Evolutionary conservation across 164 flowering plant genomes (phyloP).

Genomic region (Tinospora cordifolia): DNA sequence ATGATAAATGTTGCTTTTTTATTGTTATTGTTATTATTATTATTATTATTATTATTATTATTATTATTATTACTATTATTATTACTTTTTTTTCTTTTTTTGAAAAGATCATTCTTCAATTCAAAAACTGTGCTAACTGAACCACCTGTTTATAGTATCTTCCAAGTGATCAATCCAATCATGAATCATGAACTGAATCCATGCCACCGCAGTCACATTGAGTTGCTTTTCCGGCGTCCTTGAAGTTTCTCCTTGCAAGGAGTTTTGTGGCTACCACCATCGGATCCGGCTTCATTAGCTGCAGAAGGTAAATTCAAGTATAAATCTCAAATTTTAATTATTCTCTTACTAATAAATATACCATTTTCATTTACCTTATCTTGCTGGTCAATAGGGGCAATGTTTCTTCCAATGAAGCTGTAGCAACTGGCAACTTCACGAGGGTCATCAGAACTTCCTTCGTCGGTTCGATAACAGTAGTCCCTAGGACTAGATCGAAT

Average conservation of each 20-base stretch:
- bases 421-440: conserved; percentile 24
- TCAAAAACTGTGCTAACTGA: too few relatives aligned
- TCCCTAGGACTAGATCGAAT: conserved; percentile 19
- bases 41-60: too few relatives aligned
- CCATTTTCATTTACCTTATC: conserved; percentile 16
- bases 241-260: conserved; percentile 26
- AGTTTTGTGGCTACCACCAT: conserved; percentile 35
- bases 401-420: conserved; percentile 37
- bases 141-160: conserved; percentile 30
- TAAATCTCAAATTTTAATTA: neutral
- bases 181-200: conserved; percentile 50
- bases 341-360: neutral
- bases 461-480: conserved; percentile 26
- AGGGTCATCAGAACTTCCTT: conserved; percentile 35
- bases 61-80: too few relatives aligned
- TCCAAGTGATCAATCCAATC: conserved; percentile 49
- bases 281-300: conserved; percentile 38
- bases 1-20: too few relatives aligned
- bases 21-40: too few relatives aligned
- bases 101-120: too few relatives aligned
- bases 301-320: too few relatives aligned
- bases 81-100: too few relatives aligned
- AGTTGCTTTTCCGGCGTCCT: conserved; percentile 38
- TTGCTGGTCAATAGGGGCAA: conserved; percentile 28
- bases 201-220: conserved; percentile 39